phyloP scores from a whole-genome alignment of 176 grass and related monocot species.

The Triticum turgidum region DNA sequence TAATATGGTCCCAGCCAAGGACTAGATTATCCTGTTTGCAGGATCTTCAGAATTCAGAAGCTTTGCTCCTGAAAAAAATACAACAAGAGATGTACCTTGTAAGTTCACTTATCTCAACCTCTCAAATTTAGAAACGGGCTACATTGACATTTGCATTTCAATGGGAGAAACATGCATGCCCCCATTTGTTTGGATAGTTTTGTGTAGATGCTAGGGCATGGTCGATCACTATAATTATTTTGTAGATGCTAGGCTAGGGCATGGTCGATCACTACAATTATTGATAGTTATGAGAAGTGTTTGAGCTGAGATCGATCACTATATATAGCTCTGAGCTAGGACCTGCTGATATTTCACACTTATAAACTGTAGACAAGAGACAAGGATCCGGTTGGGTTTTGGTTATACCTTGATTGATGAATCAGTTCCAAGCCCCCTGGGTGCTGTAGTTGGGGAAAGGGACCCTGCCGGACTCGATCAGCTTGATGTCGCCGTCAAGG shows the following conservation, averaged over 20 bases:
- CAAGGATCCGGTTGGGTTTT: not conserved
- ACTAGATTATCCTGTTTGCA: constrained; percentile 18
- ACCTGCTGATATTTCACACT: not conserved
- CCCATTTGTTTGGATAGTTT: not conserved
- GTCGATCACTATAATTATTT: no score
- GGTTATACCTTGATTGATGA: constrained; percentile 18
- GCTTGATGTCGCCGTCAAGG: constrained; percentile 51
- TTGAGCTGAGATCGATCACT: not conserved
- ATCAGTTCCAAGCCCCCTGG: constrained; percentile 47
- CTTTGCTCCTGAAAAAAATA: constrained; percentile 30
- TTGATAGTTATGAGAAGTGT: not conserved
- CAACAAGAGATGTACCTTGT: not conserved
- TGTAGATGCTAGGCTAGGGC: no score
- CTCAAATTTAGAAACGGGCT: no score
- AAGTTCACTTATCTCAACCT: not conserved
- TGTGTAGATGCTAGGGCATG: not conserved
- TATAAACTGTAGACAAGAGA: not conserved
- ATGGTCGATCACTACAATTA: no score
- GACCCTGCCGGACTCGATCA: constrained; percentile 52
- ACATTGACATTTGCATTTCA: not conserved
- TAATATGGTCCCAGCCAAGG: not conserved
- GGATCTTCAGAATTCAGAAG: constrained; percentile 17
- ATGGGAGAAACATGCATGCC: not conserved
- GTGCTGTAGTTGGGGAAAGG: constrained; percentile 71
- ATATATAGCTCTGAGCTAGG: not conserved